Base-by-base conservation (phyloP, 139 green algal genomes). In the Picochlorum sp. region DNA sequence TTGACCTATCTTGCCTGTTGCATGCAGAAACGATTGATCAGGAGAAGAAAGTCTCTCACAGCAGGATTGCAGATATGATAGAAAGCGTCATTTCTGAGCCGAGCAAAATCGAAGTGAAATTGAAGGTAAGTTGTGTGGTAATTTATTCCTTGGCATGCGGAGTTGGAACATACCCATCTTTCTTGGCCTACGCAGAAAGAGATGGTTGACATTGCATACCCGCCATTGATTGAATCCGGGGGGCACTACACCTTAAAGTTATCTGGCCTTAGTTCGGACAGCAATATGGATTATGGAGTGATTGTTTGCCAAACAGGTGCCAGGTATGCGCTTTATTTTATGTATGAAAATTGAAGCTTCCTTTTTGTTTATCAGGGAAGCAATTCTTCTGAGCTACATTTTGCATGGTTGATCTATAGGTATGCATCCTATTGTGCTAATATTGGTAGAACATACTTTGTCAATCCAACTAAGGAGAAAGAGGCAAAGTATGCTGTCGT, bases 341-440 rank as follows among this genome's bases (percentile, higher is more conserved):
- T n/a, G n/a, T n/a, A n/a, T n/a, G n/a, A n/a, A n/a, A 47, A 47
- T 25, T 47, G 39, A 18, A 18, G 18, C 39, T 47, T 47, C 18
- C 18, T 47, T 47, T 47, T 47, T 25, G 39, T 25, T 25, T 47
- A 18, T 25, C n/a, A n/a, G n/a, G n/a, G n/a, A n/a, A n/a, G n/a
- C n/a, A n/a, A n/a, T n/a, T 55, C 12, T 55, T 12, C 9, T 18
- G 12, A 55, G 12, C 12, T 12, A 18, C 9, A 31, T 55, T 55
- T 55, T 41, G 12, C 12, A 41, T 12, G 35, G 12, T 20, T 55
- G 9, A 37, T 24, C 7, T 20, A 28, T 44, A 73, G 65, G 31
- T 97, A 98, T 78, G 68, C 62, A 25, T 83, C 69, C 35, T 98
- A 98, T 79, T 98, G 92, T 70, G 78, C 91, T 55, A 98, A 94